Conservation (phyloP, 176 grass and related monocot species). For the Otatea glauca region DNA sequence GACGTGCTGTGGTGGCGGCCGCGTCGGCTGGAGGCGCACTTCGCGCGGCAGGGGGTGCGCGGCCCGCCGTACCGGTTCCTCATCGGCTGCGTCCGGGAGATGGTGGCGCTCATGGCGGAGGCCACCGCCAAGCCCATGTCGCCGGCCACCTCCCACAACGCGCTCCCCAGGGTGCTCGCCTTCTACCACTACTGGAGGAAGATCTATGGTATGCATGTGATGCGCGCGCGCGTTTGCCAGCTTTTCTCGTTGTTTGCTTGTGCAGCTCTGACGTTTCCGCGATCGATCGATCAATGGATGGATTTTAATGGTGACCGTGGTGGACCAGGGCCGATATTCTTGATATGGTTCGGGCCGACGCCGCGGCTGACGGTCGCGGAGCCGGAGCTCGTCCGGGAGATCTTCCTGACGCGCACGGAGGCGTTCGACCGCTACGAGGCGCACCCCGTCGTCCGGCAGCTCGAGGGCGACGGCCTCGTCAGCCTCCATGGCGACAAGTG, state of each 20-base stretch:
- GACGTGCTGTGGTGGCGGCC: constrained; percentile 84
- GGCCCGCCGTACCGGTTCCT: constrained; percentile 79
- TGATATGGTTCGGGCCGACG: constrained; percentile 89
- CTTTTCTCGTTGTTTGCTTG: background rate
- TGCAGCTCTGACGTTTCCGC: background rate
- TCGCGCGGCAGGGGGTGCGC: constrained; percentile 69
- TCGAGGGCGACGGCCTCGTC: constrained; percentile 84
- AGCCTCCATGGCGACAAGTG: constrained; percentile 80
- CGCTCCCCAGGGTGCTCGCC: constrained; percentile 75
- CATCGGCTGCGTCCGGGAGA: constrained; percentile 72
- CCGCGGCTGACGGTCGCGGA: constrained; percentile 72
- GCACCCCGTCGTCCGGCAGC: constrained; percentile 78
- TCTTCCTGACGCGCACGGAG: constrained; percentile 61
- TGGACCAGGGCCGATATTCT: constrained; percentile 62
- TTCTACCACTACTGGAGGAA: constrained; percentile 93
- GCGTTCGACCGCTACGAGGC: constrained; percentile 82
- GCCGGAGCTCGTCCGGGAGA: constrained; percentile 73
- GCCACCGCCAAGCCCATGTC: constrained; percentile 68
- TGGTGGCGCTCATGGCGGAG: constrained; percentile 76
- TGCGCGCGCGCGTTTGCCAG: background rate
- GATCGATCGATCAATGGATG: background rate
- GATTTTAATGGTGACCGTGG: constrained; percentile 2
- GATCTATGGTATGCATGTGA: constrained; percentile 66
- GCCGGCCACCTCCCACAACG: constrained; percentile 63
- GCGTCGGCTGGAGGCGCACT: constrained; percentile 69